Evolutionary conservation across 805 yeast genomes (phyloP).

Genomic region (Metschnikowia drakensbergensis): DNA sequence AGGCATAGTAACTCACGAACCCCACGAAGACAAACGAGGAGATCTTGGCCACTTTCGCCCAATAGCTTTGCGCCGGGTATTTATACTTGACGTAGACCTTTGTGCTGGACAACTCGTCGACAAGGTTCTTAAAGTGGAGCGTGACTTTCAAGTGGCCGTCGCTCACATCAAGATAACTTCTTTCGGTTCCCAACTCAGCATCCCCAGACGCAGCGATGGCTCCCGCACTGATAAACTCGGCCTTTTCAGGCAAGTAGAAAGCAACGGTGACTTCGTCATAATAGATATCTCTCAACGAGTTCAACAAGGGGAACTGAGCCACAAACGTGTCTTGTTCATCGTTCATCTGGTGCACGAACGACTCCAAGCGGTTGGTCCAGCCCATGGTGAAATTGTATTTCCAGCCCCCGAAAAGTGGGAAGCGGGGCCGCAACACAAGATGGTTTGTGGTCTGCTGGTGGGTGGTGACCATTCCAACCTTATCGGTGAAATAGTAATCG

Average conservation of each 20-base stretch:
- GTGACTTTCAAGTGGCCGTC: slow-evolving; percentile 76
- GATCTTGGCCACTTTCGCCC: slow-evolving; percentile 63
- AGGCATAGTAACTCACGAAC: slow-evolving; percentile 49
- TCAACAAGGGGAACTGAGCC: slow-evolving; percentile 65
- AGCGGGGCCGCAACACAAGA: slow-evolving; percentile 75
- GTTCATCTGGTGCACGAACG: slow-evolving; percentile 45
- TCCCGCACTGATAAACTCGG: slow-evolving; percentile 52
- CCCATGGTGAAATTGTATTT: slow-evolving; percentile 91
- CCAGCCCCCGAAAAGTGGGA: slow-evolving; percentile 97
- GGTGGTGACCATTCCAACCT: slow-evolving; percentile 91
- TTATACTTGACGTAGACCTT: slow-evolving; percentile 60
- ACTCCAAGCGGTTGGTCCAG: slow-evolving; percentile 65
- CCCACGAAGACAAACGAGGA: slow-evolving; percentile 61
- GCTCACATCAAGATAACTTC: slow-evolving; percentile 68
- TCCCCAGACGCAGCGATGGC: slow-evolving; percentile 49
- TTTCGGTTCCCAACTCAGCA: slow-evolving; percentile 32
- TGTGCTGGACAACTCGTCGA: slow-evolving; percentile 61
- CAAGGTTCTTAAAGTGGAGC: slow-evolving; percentile 54
- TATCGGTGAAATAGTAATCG: slow-evolving; percentile 78
- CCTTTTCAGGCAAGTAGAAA: slow-evolving; percentile 84
- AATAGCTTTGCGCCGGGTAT: slow-evolving; percentile 50
- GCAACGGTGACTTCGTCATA: slow-evolving; percentile 60
- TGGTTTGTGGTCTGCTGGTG: slow-evolving; percentile 44
- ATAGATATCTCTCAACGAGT: slow-evolving; percentile 65
- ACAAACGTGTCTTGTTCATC: slow-evolving; percentile 48